Base-by-base conservation (phyloP, 176 grass and related monocot species). In the Paspalum notatum region DNA sequence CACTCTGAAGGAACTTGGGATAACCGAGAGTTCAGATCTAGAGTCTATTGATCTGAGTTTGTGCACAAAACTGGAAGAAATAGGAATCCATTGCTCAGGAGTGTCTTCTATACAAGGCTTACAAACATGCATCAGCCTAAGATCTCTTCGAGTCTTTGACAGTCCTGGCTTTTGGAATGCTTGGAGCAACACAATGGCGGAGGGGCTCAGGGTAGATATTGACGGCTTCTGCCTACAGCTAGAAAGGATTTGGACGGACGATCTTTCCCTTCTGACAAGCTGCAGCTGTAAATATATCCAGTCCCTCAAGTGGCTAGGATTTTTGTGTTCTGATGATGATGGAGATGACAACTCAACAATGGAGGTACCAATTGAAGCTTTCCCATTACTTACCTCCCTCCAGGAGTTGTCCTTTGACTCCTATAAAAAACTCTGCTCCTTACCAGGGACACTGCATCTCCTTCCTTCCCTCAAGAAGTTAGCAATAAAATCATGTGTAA, bases 401-500 rank as follows among this genome's bases (percentile, higher is more conserved):
- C 25, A 58, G 52, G 55, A 84, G 37, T 61, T 84, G 7, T 17
- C 63, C 8, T 77, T 78, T 26, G 2, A 53, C 24, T 46, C 57
- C n/a, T 84, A 32, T 14, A 38, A 21, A 14, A 25, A 67, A 4
- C 72, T 78, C 5, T 10, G 9, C 6, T 54, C 82, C 26, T 55
- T 84, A 50, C 61, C 82, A 24, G 25, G 2, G 6, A 26, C 8
- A 7, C 9, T 84, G 48, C 64, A 68, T 66, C 61, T 37, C 47
- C 72, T 77, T 84, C 74, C 72, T 57, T 84, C 71, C 52, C 82
- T 84, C 45, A 76, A 77, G 46, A 84, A 43, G 22, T 37, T 84
- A 64, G 10, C 27, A 14, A 84, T 84, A 74, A 55, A 75, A 45
- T 50, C 21, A 9, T 77, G 82, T 27, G 39, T 56, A 58, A 56